These are phyloP conservation scores for Cytospora mali DNA, from an alignment of 2,329 filamentous ascomycete species.

Conservation along the genomic window DNA sequence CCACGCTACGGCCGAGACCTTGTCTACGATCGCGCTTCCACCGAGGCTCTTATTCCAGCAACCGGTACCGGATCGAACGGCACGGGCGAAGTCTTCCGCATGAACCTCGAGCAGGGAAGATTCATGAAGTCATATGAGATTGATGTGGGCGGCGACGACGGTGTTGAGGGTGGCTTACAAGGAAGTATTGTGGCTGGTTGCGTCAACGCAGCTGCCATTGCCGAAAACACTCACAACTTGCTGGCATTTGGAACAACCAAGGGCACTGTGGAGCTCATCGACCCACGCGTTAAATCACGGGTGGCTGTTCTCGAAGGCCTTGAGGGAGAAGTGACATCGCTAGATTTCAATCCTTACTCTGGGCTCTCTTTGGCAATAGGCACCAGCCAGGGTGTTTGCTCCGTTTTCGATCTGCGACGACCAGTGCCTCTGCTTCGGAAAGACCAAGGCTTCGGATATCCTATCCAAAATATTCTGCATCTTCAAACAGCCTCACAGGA, in stretches of 20 bases:
- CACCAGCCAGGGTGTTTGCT: constrained; percentile 83
- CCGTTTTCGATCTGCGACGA: constrained; percentile 89
- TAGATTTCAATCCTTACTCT: constrained; percentile 76
- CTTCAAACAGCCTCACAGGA: constrained; percentile 73
- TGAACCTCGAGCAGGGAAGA: constrained; percentile 88
- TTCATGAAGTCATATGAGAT: constrained; percentile 95
- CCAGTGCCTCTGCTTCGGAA: constrained; percentile 85
- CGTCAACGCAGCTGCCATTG: constrained; percentile 85
- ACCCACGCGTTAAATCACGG: constrained; percentile 79
- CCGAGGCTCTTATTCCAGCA: constrained; percentile 84
- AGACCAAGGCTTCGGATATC: constrained; percentile 93
- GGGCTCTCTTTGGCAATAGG: constrained; percentile 86
- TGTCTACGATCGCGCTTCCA: constrained; percentile 77
- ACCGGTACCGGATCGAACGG: constrained; percentile 87
- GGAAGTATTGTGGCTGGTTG: constrained; percentile 83
- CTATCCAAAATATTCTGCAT: constrained; percentile 81
- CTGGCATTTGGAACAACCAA: constrained; percentile 91
- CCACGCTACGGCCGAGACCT: constrained; percentile 92
- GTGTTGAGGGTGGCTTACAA: constrained; percentile 73
- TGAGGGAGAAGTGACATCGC: constrained; percentile 77
- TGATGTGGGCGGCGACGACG: constrained; percentile 84
- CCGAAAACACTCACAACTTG: constrained; percentile 86
- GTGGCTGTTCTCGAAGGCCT: constrained; percentile 74
- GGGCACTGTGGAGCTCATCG: constrained; percentile 98
- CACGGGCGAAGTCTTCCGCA: constrained; percentile 85